A percentile compares a stretch with the other conserved stretches of the same genome.
Evolutionary conservation across 257 asterid genomes (phyloP).

Genomic region (Gentiana macrophylla): DNA sequence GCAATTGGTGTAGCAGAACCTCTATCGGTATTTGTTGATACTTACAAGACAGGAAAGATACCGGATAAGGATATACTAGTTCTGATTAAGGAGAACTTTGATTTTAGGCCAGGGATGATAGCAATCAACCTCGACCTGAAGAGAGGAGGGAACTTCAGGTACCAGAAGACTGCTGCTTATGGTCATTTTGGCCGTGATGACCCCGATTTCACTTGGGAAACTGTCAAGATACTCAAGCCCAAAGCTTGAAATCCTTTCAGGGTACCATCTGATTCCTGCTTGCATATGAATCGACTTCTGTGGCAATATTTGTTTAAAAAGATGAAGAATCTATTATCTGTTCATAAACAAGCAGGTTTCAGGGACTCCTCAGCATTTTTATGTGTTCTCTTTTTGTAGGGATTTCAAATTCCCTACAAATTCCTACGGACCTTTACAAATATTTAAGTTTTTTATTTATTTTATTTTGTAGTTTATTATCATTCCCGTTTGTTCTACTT

Average conservation of each 20-base stretch:
- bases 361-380: slow-evolving; percentile 19
- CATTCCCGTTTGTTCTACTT: slow-evolving; percentile 5
- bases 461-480: background rate
- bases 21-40: slow-evolving; percentile 74
- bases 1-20: slow-evolving; percentile 94
- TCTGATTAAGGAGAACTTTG: slow-evolving; percentile 70
- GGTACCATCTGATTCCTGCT: no score
- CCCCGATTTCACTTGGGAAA: slow-evolving; percentile 82
- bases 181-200: slow-evolving; percentile 93
- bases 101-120: slow-evolving; percentile 93
- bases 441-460: background rate
- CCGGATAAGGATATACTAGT: slow-evolving; percentile 69
- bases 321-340: no score
- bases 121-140: slow-evolving; percentile 72
- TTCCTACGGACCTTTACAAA: no score
- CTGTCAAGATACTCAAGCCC: slow-evolving; percentile 76
- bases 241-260: slow-evolving; percentile 40
- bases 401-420: background rate
- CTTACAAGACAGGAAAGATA: slow-evolving; percentile 73
- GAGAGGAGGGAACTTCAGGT: slow-evolving; percentile 81
- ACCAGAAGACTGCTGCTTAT: slow-evolving; percentile 87
- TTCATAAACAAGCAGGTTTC: background rate
- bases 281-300: no score
- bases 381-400: slow-evolving; percentile 1
- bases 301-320: no score